Evolutionary conservation across 2,329 filamentous ascomycete genomes (phyloP).

Genomic region (Pestalotiopsis sp.): DNA sequence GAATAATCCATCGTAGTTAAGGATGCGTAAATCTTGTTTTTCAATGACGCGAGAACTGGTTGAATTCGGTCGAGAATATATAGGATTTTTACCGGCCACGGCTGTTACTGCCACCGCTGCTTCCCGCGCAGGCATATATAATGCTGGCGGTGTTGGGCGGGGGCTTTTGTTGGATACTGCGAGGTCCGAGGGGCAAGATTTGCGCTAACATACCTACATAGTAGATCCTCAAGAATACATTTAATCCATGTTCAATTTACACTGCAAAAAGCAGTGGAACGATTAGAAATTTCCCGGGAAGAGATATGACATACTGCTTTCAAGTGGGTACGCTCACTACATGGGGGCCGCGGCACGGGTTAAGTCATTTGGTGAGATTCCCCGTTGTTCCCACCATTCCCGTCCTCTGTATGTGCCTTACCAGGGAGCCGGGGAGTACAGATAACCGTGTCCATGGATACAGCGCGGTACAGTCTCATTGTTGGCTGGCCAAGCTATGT

Average conservation of each 20-base stretch:
- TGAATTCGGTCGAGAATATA: neutral
- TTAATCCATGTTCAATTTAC: too few relatives aligned
- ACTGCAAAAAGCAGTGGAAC: neutral
- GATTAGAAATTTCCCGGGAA: neutral
- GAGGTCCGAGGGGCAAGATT: too few relatives aligned
- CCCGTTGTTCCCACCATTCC: neutral
- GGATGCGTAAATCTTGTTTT: neutral
- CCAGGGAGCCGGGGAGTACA: neutral
- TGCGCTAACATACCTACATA: too few relatives aligned
- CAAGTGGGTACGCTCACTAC: too few relatives aligned
- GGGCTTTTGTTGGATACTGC: neutral
- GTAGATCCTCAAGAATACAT: too few relatives aligned
- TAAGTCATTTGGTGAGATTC: neutral
- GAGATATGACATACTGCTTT: too few relatives aligned
- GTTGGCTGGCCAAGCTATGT: too few relatives aligned
- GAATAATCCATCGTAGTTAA: slow-evolving; percentile 19
- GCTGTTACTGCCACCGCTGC: neutral
- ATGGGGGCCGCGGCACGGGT: too few relatives aligned
- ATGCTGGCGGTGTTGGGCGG: neutral
- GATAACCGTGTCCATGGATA: too few relatives aligned
- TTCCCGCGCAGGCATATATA: neutral
- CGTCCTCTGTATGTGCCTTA: neutral
- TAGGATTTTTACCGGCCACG: neutral
- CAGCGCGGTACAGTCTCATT: too few relatives aligned
- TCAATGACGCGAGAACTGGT: neutral